A percentile compares a stretch with the other conserved stretches of the same genome.
These are phyloP conservation scores for Hanseniaspora singularis DNA, from an alignment of 805 yeast genomes.

Conservation along the genomic window DNA sequence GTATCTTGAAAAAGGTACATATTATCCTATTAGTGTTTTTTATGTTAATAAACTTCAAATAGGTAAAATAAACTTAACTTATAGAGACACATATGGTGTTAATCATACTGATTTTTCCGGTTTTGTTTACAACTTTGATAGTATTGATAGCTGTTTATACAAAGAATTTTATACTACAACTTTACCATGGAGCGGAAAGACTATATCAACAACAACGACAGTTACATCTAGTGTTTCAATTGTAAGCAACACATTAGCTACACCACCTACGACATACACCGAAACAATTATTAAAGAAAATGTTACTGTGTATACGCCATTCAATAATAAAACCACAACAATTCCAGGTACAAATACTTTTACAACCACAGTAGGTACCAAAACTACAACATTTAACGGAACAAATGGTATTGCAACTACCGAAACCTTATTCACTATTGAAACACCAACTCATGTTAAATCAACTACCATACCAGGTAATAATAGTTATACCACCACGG, in stretches of 20 bases:
- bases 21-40: slow-evolving; percentile 26
- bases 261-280: no score
- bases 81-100: slow-evolving; percentile 20
- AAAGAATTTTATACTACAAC: no score
- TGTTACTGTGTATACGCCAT: no score
- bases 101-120: slow-evolving; percentile 6
- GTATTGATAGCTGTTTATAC: not conserved
- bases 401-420: not conserved
- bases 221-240: no score
- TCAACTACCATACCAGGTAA: not conserved
- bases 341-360: no score
- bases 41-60: slow-evolving; percentile 20
- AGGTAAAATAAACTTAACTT: slow-evolving; percentile 18
- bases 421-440: not conserved
- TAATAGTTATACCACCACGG: not conserved
- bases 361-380: no score
- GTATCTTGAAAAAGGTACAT: slow-evolving; percentile 22
- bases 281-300: no score
- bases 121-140: not conserved
- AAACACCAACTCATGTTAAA: not conserved
- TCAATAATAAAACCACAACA: no score
- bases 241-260: no score
- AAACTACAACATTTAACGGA: no score
- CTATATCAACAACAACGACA: no score
- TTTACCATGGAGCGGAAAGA: no score